Evolutionary conservation across 2,329 filamentous ascomycete species (phyloP), one percentile per base, ranked within the genome.

Genomic region (Aphanocladium album): DNA sequence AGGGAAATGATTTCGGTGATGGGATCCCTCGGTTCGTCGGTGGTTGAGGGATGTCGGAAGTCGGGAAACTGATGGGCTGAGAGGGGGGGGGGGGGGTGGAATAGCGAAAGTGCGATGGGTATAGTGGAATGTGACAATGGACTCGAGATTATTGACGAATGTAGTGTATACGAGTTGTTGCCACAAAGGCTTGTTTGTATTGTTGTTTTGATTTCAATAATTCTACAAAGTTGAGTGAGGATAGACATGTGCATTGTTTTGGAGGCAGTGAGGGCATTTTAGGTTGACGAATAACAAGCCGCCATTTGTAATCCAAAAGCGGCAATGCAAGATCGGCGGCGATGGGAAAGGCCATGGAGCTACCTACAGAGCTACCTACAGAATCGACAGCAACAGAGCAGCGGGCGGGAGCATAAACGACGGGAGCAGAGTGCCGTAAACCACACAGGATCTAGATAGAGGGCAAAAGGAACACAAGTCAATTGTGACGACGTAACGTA

Each of bases 271-370:
- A 23, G 19, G 19, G n/a, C 27, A 17, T 35, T 47, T 35, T 47
- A 37, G 30, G 39, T 53, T 54, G 41, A 30, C 57, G 57, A 60
- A 60, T 60, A 19, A 46, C 12, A 39, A n/a, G 41, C 12, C 39
- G 50, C 57, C 57, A 66, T 68, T 67, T 64, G 65, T 67, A 67
- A 69, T 60, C 19, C 57, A 53, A 37, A 53, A 60, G 57, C 57
- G 49, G 41, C 57, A 47, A 60, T 53, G 27, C 19, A 57, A 23
- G 57, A 53, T 45, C 43, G 27, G 7, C 19, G 49, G 8, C 27
- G 49, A 16, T 23, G 27, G n/a, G 12, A 33, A 27, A 17, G 47
- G 17, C 30, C 30, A 5, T 30, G 30, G 30, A 5, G n/a, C n/a
- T n/a, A n/a, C n/a, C n/a, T n/a, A n/a, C n/a, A n/a, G n/a, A n/a